These are phyloP conservation scores for Articulospora tetracladia DNA, from an alignment of 495 filamentous ascomycete genomes.

Conservation along the genomic window DNA sequence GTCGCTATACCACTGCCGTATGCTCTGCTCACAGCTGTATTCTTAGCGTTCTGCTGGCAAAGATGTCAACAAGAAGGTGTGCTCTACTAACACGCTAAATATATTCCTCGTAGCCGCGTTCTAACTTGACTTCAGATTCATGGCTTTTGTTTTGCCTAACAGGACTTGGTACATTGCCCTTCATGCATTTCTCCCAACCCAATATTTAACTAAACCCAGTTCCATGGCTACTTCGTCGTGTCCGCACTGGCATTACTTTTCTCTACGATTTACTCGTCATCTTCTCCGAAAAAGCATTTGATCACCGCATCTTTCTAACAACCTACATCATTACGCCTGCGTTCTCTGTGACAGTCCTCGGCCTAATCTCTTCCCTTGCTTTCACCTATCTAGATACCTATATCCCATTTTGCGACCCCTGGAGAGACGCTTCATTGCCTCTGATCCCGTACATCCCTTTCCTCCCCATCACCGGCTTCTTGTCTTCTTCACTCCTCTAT, in stretches of 20 bases:
- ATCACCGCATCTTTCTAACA: not conserved
- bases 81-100: not conserved
- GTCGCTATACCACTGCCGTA: not conserved
- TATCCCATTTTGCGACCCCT: not conserved
- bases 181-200: not conserved
- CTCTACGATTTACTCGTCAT: not conserved
- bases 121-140: not conserved
- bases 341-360: not conserved
- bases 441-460: not conserved
- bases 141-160: not conserved
- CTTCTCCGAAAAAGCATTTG: not conserved
- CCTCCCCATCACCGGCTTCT: not conserved
- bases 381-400: not conserved
- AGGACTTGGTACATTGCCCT: not conserved
- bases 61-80: not conserved
- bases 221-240: not conserved
- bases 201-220: not conserved
- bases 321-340: not conserved
- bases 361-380: not conserved
- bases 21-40: not conserved
- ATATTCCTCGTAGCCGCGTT: not conserved
- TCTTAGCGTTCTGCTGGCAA: not conserved
- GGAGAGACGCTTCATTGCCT: not conserved
- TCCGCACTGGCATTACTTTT: not conserved
- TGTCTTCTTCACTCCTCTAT: not conserved